Conservation (phyloP, 495 filamentous ascomycete genomes). For the Coniosporium apollinis region DNA sequence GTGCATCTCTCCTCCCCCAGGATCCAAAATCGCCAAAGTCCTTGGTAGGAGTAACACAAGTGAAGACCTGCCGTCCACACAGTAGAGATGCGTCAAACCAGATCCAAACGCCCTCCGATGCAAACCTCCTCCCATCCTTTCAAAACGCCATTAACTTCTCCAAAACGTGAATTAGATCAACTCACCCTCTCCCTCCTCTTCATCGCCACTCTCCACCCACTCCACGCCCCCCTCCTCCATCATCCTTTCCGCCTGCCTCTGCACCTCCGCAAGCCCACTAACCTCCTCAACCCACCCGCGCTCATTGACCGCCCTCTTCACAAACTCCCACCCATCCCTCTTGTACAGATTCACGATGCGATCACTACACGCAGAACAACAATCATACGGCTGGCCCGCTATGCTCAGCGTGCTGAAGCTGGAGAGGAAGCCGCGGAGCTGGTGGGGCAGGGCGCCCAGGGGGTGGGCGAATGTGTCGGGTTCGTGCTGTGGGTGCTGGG, state of each 20-base stretch:
- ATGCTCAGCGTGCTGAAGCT: conserved; percentile 72
- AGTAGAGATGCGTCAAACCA: no score
- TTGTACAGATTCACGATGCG: conserved; percentile 56
- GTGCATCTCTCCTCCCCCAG: no score
- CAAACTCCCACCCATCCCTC: conserved; percentile 68
- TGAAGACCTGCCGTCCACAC: no score
- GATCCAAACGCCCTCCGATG: no score
- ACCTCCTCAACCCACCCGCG: conserved; percentile 78
- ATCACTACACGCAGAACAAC: conserved; percentile 81
- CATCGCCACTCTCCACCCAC: conserved; percentile 30
- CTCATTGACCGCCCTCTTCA: conserved; percentile 70
- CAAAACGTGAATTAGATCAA: no score
- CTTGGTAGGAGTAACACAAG: no score
- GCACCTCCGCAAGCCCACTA: conserved; percentile 82
- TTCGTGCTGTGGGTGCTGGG: conserved; percentile 11
- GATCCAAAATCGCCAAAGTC: no score
- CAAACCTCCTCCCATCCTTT: no score
- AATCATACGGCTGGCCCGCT: conserved; percentile 67
- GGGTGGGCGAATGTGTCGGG: conserved; percentile 36
- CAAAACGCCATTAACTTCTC: no score
- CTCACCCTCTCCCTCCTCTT: conserved; percentile 24
- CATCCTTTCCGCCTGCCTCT: conserved; percentile 59
- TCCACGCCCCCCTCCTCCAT: conserved; percentile 49
- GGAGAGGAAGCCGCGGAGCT: conserved; percentile 81
- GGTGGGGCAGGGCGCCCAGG: conserved; percentile 78